These are phyloP conservation scores for Stagonosporopsis chrysanthemi DNA, from an alignment of 2,329 filamentous ascomycete genomes.

Conservation along the genomic window DNA sequence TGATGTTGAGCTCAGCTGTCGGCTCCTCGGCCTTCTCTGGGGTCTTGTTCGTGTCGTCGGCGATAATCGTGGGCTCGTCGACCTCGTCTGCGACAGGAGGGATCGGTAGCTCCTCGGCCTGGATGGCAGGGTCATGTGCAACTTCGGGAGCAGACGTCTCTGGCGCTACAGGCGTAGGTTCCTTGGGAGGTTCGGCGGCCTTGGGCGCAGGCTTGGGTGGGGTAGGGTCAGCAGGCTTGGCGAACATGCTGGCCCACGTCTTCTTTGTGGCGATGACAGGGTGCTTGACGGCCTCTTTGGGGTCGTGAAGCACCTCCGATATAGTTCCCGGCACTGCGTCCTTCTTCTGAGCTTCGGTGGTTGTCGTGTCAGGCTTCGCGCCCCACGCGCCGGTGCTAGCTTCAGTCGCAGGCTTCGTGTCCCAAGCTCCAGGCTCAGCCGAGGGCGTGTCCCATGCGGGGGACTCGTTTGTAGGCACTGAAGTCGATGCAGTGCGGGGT, in stretches of 20 bases:
- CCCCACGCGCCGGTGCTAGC: slow-evolving; percentile 16
- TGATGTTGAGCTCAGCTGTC: slow-evolving; percentile 61
- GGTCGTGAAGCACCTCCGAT: slow-evolving; percentile 19
- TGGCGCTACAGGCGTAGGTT: slow-evolving; percentile 40
- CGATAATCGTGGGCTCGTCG: slow-evolving; percentile 37
- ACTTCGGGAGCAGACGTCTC: slow-evolving; percentile 52
- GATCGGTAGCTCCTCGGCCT: slow-evolving; percentile 52
- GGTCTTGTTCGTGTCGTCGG: slow-evolving; percentile 40
- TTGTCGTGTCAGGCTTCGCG: slow-evolving; percentile 18
- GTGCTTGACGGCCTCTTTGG: slow-evolving; percentile 18
- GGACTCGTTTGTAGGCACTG: slow-evolving; percentile 75
- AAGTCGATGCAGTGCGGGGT: slow-evolving; percentile 61
- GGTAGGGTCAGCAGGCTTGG: slow-evolving; percentile 55
- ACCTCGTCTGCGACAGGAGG: slow-evolving; percentile 49
- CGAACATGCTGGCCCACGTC: slow-evolving; percentile 64
- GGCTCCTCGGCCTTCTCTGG: slow-evolving; percentile 55
- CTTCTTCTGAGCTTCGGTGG: slow-evolving; percentile 24
- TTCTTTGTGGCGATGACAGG: slow-evolving; percentile 52
- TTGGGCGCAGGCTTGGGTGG: slow-evolving; percentile 47
- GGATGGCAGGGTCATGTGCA: slow-evolving; percentile 46
- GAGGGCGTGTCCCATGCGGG: slow-evolving; percentile 64
- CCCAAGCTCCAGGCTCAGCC: slow-evolving; percentile 24
- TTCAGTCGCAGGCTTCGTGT: slow-evolving; percentile 16
- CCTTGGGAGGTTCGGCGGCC: slow-evolving; percentile 48
- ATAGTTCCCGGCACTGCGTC: slow-evolving; percentile 27